A percentile compares a stretch with the other conserved stretches of the same genome.
phyloP scores from a whole-genome alignment of 1,284 basidiomycete species.

The Papiliotrema nemorosa region DNA sequence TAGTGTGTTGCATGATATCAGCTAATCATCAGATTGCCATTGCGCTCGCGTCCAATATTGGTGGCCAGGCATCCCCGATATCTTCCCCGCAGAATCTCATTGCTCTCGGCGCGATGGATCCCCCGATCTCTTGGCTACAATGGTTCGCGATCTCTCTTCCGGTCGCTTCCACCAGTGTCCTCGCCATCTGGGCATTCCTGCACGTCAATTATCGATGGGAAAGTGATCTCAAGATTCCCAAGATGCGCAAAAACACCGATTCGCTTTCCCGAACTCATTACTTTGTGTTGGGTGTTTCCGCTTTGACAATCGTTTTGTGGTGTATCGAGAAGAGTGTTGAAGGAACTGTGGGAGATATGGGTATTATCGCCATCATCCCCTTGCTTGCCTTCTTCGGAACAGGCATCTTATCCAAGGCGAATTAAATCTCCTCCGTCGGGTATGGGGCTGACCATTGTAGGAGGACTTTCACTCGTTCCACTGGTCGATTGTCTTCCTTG shows the following conservation, averaged over 20 bases:
- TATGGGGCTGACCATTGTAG: constrained; percentile 49
- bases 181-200: constrained; percentile 88
- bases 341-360: constrained; percentile 86
- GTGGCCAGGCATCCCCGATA: constrained; percentile 87
- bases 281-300: constrained; percentile 80
- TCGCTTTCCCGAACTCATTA: constrained; percentile 79
- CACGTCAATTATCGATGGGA: constrained; percentile 84
- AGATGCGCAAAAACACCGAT: constrained; percentile 76
- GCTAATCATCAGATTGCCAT: constrained; percentile 70
- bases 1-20: constrained; percentile 5
- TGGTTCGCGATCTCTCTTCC: constrained; percentile 96
- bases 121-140: constrained; percentile 78
- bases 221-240: constrained; percentile 72
- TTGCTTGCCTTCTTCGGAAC: constrained; percentile 93
- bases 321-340: constrained; percentile 83
- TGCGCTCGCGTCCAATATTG: constrained; percentile 95
- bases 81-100: constrained; percentile 98
- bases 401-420: constrained; percentile 86
- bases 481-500: constrained; percentile 88
- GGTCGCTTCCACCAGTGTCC: constrained; percentile 76
- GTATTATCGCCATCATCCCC: constrained; percentile 91
- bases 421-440: constrained; percentile 15
- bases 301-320: constrained; percentile 88
- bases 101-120: constrained; percentile 82
- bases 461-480: constrained; percentile 93